Evolutionary conservation across 2,329 filamentous ascomycete genomes (phyloP).

Genomic region (Calonectria pteridis): DNA sequence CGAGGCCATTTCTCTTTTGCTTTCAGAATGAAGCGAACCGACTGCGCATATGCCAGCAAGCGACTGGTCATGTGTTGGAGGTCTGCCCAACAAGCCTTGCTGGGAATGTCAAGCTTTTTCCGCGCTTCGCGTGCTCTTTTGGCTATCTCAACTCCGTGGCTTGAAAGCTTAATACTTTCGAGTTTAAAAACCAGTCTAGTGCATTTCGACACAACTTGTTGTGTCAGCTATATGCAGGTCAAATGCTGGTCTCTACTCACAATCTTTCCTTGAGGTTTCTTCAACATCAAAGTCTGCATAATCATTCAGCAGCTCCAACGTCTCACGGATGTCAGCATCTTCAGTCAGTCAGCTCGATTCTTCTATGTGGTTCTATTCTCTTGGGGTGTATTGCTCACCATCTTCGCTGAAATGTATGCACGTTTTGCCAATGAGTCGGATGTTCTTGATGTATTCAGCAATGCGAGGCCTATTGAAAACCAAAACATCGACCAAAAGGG

Average conservation of each 20-base stretch:
- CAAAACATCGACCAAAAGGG: conserved; percentile 18
- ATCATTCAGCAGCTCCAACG: not conserved
- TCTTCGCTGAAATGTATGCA: not conserved
- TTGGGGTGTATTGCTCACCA: not conserved
- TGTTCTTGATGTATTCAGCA: conserved; percentile 12
- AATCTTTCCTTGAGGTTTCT: not conserved
- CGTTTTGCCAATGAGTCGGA: not conserved
- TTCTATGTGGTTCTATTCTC: not conserved
- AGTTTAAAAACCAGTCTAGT: not conserved
- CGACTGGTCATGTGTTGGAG: conserved; percentile 38
- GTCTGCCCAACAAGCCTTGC: conserved; percentile 35
- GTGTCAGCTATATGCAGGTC: not conserved
- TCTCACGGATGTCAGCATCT: not conserved
- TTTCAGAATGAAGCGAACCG: conserved; percentile 28
- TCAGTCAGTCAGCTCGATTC: not conserved
- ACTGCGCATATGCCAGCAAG: conserved; percentile 32
- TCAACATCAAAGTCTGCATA: not conserved
- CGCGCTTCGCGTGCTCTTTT: conserved; percentile 20
- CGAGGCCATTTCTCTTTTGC: conserved; percentile 40
- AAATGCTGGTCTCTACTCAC: not conserved
- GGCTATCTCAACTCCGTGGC: not conserved
- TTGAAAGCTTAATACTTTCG: not conserved
- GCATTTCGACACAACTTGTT: conserved; percentile 1
- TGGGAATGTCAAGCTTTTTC: conserved; percentile 7
- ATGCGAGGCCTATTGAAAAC: conserved; percentile 26